A percentile compares a stretch with the other conserved stretches of the same genome.
Conservation (phyloP, 176 grass and related monocot genomes). For the Oropetium thomaeum region DNA sequence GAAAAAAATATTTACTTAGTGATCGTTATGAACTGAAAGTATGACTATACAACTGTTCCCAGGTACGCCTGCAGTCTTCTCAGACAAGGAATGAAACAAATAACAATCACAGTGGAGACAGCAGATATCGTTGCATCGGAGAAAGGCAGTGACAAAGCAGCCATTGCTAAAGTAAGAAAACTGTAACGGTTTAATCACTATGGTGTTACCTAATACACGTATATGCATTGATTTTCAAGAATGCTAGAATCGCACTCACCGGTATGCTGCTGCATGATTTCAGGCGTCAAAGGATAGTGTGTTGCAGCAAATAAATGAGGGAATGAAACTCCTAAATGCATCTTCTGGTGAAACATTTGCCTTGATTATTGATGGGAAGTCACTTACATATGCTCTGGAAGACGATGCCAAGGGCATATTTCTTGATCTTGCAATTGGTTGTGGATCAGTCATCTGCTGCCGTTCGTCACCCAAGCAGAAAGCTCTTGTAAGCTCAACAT, state of each 20-base stretch:
- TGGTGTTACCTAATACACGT: background rate
- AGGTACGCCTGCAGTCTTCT: conserved; percentile 91
- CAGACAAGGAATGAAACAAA: conserved; percentile 92
- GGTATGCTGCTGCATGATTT: background rate
- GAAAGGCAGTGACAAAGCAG: conserved; percentile 57
- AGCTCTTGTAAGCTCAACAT: conserved; percentile 62
- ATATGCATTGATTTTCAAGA: background rate
- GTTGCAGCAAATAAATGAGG: conserved; percentile 56
- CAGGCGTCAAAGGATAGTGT: conserved; percentile 63
- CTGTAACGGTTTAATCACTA: background rate
- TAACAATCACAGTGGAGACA: conserved; percentile 77
- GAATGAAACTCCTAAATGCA: conserved; percentile 40
- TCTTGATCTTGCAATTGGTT: conserved; percentile 55
- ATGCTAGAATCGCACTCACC: background rate
- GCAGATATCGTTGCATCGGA: conserved; percentile 59
- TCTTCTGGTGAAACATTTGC: conserved; percentile 52
- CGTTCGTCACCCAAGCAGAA: conserved; percentile 95
- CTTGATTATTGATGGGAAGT: conserved; percentile 88
- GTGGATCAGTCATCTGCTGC: conserved; percentile 88
- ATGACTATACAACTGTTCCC: conserved; percentile 2
- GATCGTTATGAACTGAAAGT: background rate
- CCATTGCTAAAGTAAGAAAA: conserved; percentile 49
- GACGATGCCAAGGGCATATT: conserved; percentile 52
- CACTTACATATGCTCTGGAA: conserved; percentile 72
- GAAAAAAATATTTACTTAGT: background rate